Evolutionary conservation across 805 yeast species (phyloP).

Genomic region (Metschnikowia chrysomelidarum): DNA sequence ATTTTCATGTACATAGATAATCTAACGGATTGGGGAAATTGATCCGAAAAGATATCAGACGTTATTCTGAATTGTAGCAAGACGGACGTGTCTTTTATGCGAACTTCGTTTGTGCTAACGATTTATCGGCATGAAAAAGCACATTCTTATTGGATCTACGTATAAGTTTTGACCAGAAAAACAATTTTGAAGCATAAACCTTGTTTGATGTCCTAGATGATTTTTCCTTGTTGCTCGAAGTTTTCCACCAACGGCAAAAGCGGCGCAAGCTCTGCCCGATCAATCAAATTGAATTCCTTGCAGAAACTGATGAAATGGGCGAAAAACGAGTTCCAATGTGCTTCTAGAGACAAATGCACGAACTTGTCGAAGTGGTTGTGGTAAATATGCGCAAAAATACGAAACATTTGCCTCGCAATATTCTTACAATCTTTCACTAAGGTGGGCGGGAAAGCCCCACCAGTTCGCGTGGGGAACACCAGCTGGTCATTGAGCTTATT

Average conservation of each 20-base stretch:
- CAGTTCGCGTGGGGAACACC: slow-evolving; percentile 87
- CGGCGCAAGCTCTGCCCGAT: slow-evolving; percentile 76
- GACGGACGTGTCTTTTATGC: too few relatives aligned
- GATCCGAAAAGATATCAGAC: too few relatives aligned
- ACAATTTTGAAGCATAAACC: too few relatives aligned
- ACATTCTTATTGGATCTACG: too few relatives aligned
- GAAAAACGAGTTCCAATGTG: slow-evolving; percentile 97
- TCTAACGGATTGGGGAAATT: neutral
- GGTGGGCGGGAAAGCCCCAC: slow-evolving; percentile 84
- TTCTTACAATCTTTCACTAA: slow-evolving; percentile 81
- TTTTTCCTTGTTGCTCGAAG: slow-evolving; percentile 84
- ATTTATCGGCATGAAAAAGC: too few relatives aligned
- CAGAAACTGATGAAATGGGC: slow-evolving; percentile 90
- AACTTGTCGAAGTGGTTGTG: slow-evolving; percentile 93
- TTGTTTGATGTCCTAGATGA: slow-evolving; percentile 45
- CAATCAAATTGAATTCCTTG: slow-evolving; percentile 80
- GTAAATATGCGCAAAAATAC: slow-evolving; percentile 93
- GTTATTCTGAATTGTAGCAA: too few relatives aligned
- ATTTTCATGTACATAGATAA: too few relatives aligned
- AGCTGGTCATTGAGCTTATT: slow-evolving; percentile 86
- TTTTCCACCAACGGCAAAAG: slow-evolving; percentile 70
- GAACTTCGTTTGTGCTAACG: too few relatives aligned
- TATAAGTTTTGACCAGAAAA: too few relatives aligned
- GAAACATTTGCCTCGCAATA: slow-evolving; percentile 87
- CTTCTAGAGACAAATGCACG: slow-evolving; percentile 88